Evolutionary conservation across 331 rosid species (phyloP).

Genomic region (Saraca asoca): DNA sequence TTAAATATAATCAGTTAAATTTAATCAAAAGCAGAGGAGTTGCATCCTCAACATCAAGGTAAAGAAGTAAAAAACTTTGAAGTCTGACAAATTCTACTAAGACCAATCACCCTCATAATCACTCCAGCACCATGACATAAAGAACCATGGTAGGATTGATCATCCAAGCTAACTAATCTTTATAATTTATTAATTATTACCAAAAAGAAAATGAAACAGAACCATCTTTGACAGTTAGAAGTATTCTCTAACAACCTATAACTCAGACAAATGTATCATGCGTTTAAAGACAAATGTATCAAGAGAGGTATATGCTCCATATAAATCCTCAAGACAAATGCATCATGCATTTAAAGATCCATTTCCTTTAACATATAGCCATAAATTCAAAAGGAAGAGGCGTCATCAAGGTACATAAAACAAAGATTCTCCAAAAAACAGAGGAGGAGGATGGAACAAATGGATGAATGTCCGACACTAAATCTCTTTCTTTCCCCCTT

Average conservation of each 20-base stretch:
- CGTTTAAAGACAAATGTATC: constrained; percentile 11
- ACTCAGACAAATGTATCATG: constrained; percentile 13
- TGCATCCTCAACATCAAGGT: constrained; percentile 8
- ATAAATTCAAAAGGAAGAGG: background rate
- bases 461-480: constrained; percentile 11
- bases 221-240: constrained; percentile 8
- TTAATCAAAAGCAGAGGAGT: constrained; percentile 4
- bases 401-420: constrained; percentile 21
- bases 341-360: constrained; percentile 6
- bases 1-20: constrained; percentile 7
- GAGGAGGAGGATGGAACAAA: background rate
- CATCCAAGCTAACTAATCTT: constrained; percentile 15
- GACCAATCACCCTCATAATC: constrained; percentile 11
- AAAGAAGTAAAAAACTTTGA: background rate
- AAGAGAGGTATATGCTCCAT: constrained; percentile 1
- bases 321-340: constrained; percentile 10
- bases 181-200: constrained; percentile 6
- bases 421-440: background rate
- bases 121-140: constrained; percentile 1
- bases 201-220: constrained; percentile 1
- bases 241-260: background rate
- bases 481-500: background rate
- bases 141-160: constrained; percentile 17
- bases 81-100: background rate
- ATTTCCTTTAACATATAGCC: background rate